Evolutionary conservation across 2,329 filamentous ascomycete genomes (phyloP).

Genomic region (Pseudopyrenochaeta lycopersici): DNA sequence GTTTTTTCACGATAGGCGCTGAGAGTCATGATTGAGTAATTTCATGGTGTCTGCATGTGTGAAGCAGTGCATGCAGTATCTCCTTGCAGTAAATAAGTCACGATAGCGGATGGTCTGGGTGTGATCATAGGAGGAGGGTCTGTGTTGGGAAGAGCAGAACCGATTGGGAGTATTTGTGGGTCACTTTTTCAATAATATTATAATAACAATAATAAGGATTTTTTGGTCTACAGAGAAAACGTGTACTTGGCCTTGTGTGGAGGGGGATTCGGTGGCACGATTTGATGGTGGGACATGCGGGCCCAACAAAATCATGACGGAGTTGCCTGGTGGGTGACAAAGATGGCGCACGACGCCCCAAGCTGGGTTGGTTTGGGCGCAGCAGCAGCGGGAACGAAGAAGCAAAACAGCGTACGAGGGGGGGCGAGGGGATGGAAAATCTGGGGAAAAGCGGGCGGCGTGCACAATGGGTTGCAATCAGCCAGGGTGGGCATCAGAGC

Average conservation of each 20-base stretch:
- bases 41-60: constrained; percentile 13
- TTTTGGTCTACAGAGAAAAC: too few species aligned
- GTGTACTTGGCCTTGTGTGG: too few species aligned
- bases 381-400: constrained; percentile 33
- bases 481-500: constrained; percentile 5
- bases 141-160: too few species aligned
- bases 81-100: too few species aligned
- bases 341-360: background rate
- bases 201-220: too few species aligned
- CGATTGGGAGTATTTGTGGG: too few species aligned
- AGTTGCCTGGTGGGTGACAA: background rate
- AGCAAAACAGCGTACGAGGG: constrained; percentile 23
- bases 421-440: constrained; percentile 19
- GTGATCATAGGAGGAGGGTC: background rate
- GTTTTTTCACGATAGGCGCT: constrained; percentile 19
- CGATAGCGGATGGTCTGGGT: background rate
- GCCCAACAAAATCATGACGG: constrained; percentile 3
- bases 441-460: constrained; percentile 38
- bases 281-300: background rate
- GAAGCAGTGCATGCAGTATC: background rate
- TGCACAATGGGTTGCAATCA: constrained; percentile 8
- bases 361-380: background rate
- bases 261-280: background rate
- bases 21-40: constrained; percentile 13
- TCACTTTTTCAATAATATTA: too few species aligned